Base-by-base conservation (phyloP, 2,329 filamentous ascomycete genomes). In the Fusarium fracticaudum region DNA sequence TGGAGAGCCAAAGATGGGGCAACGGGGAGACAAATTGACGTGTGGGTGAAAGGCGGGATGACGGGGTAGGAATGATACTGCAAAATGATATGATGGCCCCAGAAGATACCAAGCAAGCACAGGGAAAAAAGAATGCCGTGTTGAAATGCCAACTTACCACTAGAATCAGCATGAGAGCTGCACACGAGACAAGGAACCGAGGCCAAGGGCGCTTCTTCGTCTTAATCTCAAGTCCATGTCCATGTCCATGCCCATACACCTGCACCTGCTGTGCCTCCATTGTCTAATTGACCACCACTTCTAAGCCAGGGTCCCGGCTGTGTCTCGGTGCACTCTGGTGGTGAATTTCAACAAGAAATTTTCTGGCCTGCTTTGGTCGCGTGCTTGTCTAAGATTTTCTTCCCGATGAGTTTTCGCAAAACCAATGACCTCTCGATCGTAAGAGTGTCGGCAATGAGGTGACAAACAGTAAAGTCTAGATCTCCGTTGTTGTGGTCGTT, bases 11-110 rank as follows among this genome's bases (percentile, higher is more conserved):
- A 59, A 50, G 45, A 69, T 51, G 70, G 69, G 70, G 55, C 69
- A 69, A 74, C 43, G 60, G 70, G 66, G 71, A 64, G 55, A 66
- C 48, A 58, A 53, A 60, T 53, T 29, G 29, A 68, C 55, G 62
- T 74, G 71, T 68, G 71, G 71, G 67, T 73, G 71, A 69, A 63
- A 67, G 67, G 61, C 72, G 74, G 75, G 70, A 77, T 75, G 60
- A 69, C 59, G 67, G 67, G 68, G 62, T 65, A 58, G 67, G 73
- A 69, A 58, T 67, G 67, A 51, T 50, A 68, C 22, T 33, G 60
- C 48, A 54, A 40, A 61, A 72, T 65, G 71, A 67, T 48, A 63
- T 75, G 74, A 74, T 70, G 51, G 60, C 26, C 58, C 60, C 59
- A 67, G 51, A 60, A 44, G 45, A 58, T 41, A 37, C 37, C 69